Evolutionary conservation across 495 filamentous ascomycete genomes (phyloP), one percentile per base, ranked within the genome.

Genomic region (Neurospora sublineolata): DNA sequence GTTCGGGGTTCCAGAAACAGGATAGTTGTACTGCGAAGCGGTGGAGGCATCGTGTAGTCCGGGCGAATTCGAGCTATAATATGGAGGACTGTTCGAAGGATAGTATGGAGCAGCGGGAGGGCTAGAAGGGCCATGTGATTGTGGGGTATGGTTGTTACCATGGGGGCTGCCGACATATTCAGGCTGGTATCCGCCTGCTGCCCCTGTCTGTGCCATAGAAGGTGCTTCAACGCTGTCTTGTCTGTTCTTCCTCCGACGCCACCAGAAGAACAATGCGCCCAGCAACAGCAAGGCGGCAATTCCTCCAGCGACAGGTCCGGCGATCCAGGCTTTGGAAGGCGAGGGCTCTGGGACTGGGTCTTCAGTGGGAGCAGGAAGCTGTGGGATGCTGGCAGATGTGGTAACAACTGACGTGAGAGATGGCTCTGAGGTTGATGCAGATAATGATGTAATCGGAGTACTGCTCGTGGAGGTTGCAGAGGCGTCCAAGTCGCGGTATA

Each of bases 321-420:
- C 46, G 12, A 58, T 58, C 46, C 46, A 58, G 1, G 23, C 20
- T 30, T 58, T 58, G 1, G 46, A 58, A 0, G 46, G 2, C 11
- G 46, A 30, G 5, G 20, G 46, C 0, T 14, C 9, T 10, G 46
- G 23, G 4, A 7, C 9, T 10, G 46, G 23, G 4, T 30, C 23
- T 30, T 12, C 4, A 1, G 44, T 23, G 9, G 20, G 3, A 10
- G 1, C 0, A 23, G n/a, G 20, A 20, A 1, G 4, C 20, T 0
- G 44, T 23, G 20, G 3, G 44, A 3, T 52, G 20, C 20, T 23
- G 44, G 44, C 23, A 0, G 44, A 23, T 12, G 44, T 52, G 10
- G 44, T 1, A 5, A 23, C n/a, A 0, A 5, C 9, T 23, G 20
- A 52, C 44, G 44, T 23, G 44, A 23, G n/a, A 6, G 44, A 20